Evolutionary conservation across 1,284 basidiomycete genomes (phyloP).

Genomic region (Boletellus sp.): DNA sequence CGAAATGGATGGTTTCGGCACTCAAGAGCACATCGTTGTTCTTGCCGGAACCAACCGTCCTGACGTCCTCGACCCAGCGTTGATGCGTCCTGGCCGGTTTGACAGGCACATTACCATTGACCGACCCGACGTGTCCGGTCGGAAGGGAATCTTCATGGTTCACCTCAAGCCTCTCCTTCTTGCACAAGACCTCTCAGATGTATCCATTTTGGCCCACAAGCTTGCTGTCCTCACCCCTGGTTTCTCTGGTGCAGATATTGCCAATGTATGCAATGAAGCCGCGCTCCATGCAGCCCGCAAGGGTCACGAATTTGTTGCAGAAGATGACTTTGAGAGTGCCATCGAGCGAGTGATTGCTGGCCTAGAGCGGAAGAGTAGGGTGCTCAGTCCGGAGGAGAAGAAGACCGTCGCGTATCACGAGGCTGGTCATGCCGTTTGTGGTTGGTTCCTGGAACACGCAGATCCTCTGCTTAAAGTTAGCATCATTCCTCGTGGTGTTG

Average conservation of each 20-base stretch:
- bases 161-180: constrained; percentile 87
- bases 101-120: constrained; percentile 97
- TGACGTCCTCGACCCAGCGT: constrained; percentile 91
- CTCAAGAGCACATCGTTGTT: constrained; percentile 93
- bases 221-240: constrained; percentile 95
- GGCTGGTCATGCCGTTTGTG: constrained; percentile 96
- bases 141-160: constrained; percentile 92
- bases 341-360: constrained; percentile 98
- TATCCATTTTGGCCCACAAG: constrained; percentile 78
- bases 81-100: constrained; percentile 97
- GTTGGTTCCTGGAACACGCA: constrained; percentile 97
- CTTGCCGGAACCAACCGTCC: constrained; percentile 96
- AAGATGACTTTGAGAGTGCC: constrained; percentile 92
- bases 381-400: constrained; percentile 95
- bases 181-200: constrained; percentile 53
- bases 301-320: constrained; percentile 74
- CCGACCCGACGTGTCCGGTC: constrained; percentile 90
- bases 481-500: constrained; percentile 95
- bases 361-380: constrained; percentile 91
- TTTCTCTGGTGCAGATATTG: constrained; percentile 98
- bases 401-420: constrained; percentile 99
- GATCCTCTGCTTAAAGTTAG: constrained; percentile 97
- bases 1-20: constrained; percentile 99
- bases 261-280: constrained; percentile 98
- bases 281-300: constrained; percentile 92